phyloP scores from a whole-genome alignment of 1,139 yeast genomes.

The Groenewaldozyma sp. region DNA sequence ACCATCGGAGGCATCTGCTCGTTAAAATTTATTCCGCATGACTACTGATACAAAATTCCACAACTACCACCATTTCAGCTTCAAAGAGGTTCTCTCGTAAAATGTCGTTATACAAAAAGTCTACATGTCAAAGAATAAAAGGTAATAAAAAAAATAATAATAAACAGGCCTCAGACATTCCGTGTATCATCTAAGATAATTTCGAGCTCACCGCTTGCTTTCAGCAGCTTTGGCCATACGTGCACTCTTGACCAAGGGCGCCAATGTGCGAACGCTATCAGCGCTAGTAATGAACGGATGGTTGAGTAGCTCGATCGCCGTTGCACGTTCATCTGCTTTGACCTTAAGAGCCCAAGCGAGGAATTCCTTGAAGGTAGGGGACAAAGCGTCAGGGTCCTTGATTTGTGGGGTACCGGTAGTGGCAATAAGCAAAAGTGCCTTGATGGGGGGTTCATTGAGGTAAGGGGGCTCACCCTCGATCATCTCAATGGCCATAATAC shows the following conservation, averaged over 20 bases:
- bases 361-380: constrained; percentile 57
- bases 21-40: too few relatives aligned
- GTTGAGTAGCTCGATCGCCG: constrained; percentile 62
- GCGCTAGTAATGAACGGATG: constrained; percentile 68
- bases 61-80: too few relatives aligned
- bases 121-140: too few relatives aligned
- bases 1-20: too few relatives aligned
- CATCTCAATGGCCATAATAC: constrained; percentile 98
- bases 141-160: too few relatives aligned
- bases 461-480: constrained; percentile 99
- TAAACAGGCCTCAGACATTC: too few relatives aligned
- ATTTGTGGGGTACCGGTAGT: constrained; percentile 92
- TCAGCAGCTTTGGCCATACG: constrained; percentile 53
- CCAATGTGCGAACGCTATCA: constrained; percentile 62
- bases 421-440: constrained; percentile 86
- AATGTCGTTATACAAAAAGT: too few relatives aligned
- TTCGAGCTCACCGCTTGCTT: too few relatives aligned
- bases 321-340: constrained; percentile 74
- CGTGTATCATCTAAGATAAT: too few relatives aligned
- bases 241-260: constrained; percentile 86
- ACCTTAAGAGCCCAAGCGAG: constrained; percentile 76
- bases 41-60: too few relatives aligned
- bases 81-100: too few relatives aligned
- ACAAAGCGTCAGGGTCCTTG: constrained; percentile 78
- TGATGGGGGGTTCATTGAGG: constrained; percentile 84